Conservation (phyloP, 1,139 yeast genomes). For the Pichia inconspicua region DNA sequence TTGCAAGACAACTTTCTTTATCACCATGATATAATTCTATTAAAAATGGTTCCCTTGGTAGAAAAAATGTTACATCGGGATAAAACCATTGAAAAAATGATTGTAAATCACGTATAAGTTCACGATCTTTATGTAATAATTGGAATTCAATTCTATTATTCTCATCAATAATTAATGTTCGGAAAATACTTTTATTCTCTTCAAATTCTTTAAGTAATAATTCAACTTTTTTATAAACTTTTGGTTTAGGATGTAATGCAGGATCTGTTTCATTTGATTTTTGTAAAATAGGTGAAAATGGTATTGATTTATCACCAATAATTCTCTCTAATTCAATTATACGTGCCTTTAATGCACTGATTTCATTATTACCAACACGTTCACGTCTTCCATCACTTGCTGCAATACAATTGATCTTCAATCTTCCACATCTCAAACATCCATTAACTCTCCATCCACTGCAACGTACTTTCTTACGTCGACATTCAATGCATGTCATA, state of each 20-base stretch:
- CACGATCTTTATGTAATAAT: constrained; percentile 8
- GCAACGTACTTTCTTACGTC: not conserved
- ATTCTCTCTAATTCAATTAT: not conserved
- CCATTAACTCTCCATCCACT: not conserved
- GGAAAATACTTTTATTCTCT: no score
- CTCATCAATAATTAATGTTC: no score
- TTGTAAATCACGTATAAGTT: constrained; percentile 26
- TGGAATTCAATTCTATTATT: not conserved
- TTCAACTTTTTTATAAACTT: not conserved
- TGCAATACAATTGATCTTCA: not conserved
- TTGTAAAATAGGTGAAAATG: no score
- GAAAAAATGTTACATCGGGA: constrained; percentile 51
- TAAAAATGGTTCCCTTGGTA: constrained; percentile 60
- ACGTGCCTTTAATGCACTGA: not conserved
- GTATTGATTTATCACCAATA: no score
- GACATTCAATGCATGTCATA: not conserved
- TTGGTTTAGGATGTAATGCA: no score
- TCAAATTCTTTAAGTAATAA: not conserved
- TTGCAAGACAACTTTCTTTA: constrained; percentile 33
- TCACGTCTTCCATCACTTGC: not conserved
- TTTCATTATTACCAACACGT: not conserved
- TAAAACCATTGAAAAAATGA: constrained; percentile 59
- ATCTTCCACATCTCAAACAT: not conserved
- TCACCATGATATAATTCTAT: constrained; percentile 39
- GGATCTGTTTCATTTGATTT: no score